These are phyloP conservation scores for Circinella minor DNA, from an alignment of 371 early-diverging fungal genomes.

Conservation along the genomic window DNA sequence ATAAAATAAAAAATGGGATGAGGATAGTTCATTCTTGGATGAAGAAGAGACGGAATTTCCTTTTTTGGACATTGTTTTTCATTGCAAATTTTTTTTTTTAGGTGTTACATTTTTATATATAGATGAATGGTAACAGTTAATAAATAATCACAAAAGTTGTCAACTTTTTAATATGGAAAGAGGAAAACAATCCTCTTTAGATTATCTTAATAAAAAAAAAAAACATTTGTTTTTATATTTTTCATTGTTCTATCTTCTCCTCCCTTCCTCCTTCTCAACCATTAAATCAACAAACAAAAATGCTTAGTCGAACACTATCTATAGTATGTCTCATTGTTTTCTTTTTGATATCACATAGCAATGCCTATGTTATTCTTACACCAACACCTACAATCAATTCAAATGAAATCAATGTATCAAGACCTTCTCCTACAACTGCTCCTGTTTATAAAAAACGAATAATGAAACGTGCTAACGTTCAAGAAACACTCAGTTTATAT, in stretches of 20 bases:
- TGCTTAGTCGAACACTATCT: too few species aligned
- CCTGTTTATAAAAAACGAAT: background rate
- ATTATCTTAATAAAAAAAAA: too few species aligned
- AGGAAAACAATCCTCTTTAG: constrained; percentile 10
- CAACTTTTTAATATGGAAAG: constrained; percentile 16
- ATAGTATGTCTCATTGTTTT: background rate
- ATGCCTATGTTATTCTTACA: constrained; percentile 1
- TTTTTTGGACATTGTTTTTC: constrained; percentile 19
- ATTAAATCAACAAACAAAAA: background rate
- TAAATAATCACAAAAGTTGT: background rate
- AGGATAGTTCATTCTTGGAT: too few species aligned
- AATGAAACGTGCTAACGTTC: constrained; percentile 29
- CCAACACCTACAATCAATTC: background rate
- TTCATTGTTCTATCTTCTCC: too few species aligned
- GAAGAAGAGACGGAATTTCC: constrained; percentile 9
- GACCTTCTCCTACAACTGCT: background rate
- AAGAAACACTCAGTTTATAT: constrained; percentile 33
- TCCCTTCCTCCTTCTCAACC: background rate
- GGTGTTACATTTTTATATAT: background rate
- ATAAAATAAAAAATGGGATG: constrained; percentile 2
- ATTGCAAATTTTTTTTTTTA: too few species aligned
- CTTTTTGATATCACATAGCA: background rate
- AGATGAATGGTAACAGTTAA: background rate
- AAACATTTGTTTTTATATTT: too few species aligned
- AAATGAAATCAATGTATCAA: background rate